Conservation (phyloP, 2,329 filamentous ascomycete genomes). For the Monilinia laxa region DNA sequence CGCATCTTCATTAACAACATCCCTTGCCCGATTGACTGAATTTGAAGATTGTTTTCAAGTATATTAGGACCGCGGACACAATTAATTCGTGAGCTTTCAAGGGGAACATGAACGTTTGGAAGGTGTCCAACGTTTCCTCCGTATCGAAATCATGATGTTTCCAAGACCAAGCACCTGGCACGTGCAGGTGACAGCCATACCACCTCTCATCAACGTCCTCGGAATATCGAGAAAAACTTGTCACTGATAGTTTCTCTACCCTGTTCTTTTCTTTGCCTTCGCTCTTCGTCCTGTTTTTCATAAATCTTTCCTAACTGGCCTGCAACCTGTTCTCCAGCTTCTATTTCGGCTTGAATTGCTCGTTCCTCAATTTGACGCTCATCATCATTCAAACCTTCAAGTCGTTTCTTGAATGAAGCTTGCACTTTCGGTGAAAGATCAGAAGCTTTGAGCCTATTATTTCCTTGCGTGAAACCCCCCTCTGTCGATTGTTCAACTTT, state of each 20-base stretch:
- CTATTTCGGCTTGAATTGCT: conserved; percentile 61
- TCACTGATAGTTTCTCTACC: conserved; percentile 49
- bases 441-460: conserved; percentile 29
- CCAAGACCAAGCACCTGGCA: background rate
- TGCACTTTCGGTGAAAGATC: conserved; percentile 50
- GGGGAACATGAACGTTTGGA: background rate
- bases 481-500: conserved; percentile 21
- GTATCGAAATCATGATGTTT: background rate
- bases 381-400: conserved; percentile 57
- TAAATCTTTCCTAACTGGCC: conserved; percentile 55
- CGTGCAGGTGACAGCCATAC: background rate
- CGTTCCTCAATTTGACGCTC: conserved; percentile 63
- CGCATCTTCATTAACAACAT: background rate
- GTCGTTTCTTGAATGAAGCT: conserved; percentile 52
- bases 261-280: conserved; percentile 56
- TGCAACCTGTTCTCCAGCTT: conserved; percentile 60
- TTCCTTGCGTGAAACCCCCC: conserved; percentile 22
- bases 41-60: background rate
- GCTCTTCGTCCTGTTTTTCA: conserved; percentile 54
- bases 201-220: conserved; percentile 27
- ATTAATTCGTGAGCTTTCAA: background rate
- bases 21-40: background rate
- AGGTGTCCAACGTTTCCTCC: background rate
- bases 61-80: background rate
- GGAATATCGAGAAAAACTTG: conserved; percentile 40